Evolutionary conservation across 305 asterid species (phyloP).

Genomic region (Withania somnifera): DNA sequence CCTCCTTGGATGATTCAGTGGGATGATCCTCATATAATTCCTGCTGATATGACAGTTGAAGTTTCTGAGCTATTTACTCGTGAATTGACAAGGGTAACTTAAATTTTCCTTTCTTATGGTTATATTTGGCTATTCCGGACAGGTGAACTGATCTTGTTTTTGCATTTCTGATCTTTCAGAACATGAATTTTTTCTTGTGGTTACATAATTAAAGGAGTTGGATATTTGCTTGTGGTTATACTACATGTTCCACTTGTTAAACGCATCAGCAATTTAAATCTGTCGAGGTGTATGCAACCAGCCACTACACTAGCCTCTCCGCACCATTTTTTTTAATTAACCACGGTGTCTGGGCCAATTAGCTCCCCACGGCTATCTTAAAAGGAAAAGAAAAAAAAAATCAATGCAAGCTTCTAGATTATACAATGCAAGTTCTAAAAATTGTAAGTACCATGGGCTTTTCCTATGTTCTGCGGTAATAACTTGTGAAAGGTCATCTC

Average conservation of each 20-base stretch:
- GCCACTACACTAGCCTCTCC: neutral
- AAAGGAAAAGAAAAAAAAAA: neutral
- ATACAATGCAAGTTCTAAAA: neutral
- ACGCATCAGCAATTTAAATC: neutral
- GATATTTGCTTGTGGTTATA: neutral
- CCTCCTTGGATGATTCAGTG: constrained; percentile 33
- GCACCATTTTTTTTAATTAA: neutral
- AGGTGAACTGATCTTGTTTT: neutral
- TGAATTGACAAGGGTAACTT: constrained; percentile 85
- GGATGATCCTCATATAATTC: constrained; percentile 91
- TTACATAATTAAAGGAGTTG: neutral
- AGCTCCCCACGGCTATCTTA: neutral
- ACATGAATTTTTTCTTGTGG: neutral
- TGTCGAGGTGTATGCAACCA: neutral
- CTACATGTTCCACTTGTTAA: neutral
- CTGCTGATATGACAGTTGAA: constrained; percentile 81
- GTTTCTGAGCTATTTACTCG: constrained; percentile 91
- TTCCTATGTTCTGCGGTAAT: neutral
- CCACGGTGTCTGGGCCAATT: neutral
- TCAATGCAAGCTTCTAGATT: neutral
- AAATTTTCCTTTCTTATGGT: constrained; percentile 1
- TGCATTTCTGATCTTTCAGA: neutral
- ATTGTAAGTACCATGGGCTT: neutral
- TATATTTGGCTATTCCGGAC: neutral
- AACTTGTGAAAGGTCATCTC: neutral